Percentiles rank a stretch among this genome's conserved stretches.
Conservation (phyloP, 257 asterid genomes). For the Solanum sitiens region DNA sequence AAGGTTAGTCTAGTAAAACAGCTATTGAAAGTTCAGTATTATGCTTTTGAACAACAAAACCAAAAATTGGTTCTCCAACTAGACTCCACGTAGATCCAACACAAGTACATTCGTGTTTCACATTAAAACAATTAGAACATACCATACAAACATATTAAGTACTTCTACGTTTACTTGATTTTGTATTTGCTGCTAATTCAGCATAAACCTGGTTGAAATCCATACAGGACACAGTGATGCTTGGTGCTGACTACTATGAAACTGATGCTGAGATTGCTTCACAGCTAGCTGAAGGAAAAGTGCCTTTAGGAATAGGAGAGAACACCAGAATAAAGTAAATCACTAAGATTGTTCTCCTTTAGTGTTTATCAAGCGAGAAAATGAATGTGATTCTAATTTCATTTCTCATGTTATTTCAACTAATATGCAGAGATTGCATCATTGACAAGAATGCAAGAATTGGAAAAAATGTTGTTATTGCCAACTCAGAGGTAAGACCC, state of each 20-base stretch:
- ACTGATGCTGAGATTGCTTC: constrained; percentile 66
- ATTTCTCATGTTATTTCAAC: not conserved
- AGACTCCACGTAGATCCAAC: not conserved
- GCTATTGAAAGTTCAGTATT: not conserved
- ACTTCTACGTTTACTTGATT: not conserved
- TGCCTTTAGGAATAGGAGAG: constrained; percentile 90
- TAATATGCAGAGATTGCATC: constrained; percentile 62
- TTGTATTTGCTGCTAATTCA: not conserved
- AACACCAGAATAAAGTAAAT: constrained; percentile 77
- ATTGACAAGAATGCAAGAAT: constrained; percentile 93
- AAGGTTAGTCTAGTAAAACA: constrained; percentile 31
- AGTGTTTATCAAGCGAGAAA: not conserved
- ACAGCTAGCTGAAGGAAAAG: constrained; percentile 69
- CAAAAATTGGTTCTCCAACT: not conserved
- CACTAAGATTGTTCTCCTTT: not conserved
- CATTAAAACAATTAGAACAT: not conserved
- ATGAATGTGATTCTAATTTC: not conserved
- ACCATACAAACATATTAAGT: not conserved
- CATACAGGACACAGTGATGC: constrained; percentile 87
- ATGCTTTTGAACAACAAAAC: not conserved
- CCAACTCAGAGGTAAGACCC: constrained; percentile 68
- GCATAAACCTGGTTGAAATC: not conserved
- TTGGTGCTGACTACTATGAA: constrained; percentile 91
- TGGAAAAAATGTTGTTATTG: constrained; percentile 76
- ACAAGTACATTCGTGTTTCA: not conserved